Conservation (phyloP, 306 rosid genomes). For the Corylus avellana region DNA sequence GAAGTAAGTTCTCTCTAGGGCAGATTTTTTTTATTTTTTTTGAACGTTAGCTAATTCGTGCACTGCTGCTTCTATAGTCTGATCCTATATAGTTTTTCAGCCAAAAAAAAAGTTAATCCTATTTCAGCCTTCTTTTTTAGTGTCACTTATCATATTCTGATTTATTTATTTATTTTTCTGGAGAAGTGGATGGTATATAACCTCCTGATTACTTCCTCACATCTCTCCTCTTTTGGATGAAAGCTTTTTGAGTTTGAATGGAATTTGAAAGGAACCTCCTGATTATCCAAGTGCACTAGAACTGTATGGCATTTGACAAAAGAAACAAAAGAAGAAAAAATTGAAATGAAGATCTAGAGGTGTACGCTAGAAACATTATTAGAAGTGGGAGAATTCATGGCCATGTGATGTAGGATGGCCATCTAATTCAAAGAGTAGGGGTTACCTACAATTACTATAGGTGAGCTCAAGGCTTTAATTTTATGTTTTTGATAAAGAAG, state of each 20-base stretch:
- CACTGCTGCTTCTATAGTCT: neutral
- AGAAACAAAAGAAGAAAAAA: neutral
- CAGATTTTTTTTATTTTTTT: too few species aligned
- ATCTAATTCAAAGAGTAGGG: neutral
- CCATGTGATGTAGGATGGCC: neutral
- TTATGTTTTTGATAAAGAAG: too few species aligned
- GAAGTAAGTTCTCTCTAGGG: constrained; percentile 57
- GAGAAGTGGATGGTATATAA: neutral
- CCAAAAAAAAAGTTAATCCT: neutral
- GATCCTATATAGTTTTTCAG: neutral
- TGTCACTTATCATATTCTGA: neutral
- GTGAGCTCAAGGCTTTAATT: neutral
- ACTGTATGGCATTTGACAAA: neutral
- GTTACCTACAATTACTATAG: neutral
- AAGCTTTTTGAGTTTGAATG: neutral
- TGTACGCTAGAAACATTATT: neutral
- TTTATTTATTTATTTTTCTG: neutral
- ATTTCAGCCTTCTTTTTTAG: neutral
- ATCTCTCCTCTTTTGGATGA: neutral
- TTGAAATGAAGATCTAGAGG: neutral
- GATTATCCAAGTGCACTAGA: neutral
- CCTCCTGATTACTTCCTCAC: neutral
- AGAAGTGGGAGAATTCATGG: neutral
- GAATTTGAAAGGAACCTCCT: neutral
- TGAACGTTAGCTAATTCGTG: neutral